These are phyloP conservation scores for Pistacia integerrima DNA, from an alignment of 345 rosid genomes.

Conservation along the genomic window DNA sequence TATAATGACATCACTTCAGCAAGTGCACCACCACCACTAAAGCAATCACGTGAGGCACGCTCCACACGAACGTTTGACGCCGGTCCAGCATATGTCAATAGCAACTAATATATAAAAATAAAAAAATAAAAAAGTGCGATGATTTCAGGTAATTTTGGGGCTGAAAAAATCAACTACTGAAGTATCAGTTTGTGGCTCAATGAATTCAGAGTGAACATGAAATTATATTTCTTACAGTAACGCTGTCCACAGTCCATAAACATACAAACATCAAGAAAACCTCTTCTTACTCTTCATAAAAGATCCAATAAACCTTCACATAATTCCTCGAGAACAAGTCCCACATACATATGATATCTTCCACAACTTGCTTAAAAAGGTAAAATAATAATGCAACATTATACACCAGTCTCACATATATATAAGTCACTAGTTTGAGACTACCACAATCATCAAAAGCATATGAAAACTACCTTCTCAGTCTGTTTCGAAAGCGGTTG, in stretches of 20 bases:
- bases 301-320: neutral
- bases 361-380: neutral
- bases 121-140: neutral
- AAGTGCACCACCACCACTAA: slow-evolving; percentile 64
- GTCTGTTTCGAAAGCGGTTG: slow-evolving; percentile 73
- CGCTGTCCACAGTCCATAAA: neutral
- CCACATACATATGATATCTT: neutral
- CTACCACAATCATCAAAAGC: neutral
- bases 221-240: neutral
- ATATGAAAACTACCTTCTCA: slow-evolving; percentile 60
- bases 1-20: slow-evolving; percentile 70
- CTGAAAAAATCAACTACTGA: neutral
- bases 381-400: neutral
- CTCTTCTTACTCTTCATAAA: neutral
- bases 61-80: slow-evolving; percentile 86
- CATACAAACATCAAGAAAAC: neutral
- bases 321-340: neutral
- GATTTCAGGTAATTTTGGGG: slow-evolving; percentile 15
- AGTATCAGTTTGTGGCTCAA: neutral
- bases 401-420: neutral
- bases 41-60: slow-evolving; percentile 46
- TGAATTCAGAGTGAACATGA: neutral
- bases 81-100: slow-evolving; percentile 85
- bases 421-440: neutral
- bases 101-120: slow-evolving; percentile 41